Conservation (phyloP, 257 asterid species). For the Eustoma russellianum region DNA sequence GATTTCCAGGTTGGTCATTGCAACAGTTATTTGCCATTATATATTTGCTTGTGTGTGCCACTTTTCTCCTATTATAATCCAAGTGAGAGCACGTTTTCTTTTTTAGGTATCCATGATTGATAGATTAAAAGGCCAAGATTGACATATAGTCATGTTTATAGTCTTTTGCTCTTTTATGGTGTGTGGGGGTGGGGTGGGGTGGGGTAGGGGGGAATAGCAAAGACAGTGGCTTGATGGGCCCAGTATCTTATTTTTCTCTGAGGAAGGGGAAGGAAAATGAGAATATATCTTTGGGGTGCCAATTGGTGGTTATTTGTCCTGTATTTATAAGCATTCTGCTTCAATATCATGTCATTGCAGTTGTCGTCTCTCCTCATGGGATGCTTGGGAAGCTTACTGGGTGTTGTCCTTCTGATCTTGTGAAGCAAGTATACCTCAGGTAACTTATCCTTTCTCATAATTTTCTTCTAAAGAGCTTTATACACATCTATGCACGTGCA, state of each 20-base stretch:
- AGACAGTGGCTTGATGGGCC: too few relatives aligned
- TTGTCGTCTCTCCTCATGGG: conserved; percentile 92
- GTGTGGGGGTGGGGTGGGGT: too few relatives aligned
- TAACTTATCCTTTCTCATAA: conserved; percentile 17
- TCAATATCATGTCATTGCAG: conserved; percentile 33
- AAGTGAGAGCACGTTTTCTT: too few relatives aligned
- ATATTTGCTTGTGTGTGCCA: conserved; percentile 2
- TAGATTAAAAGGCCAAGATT: not conserved
- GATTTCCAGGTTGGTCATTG: conserved; percentile 52
- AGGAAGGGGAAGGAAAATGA: too few relatives aligned
- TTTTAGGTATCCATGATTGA: too few relatives aligned
- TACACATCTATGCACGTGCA: not conserved
- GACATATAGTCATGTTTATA: not conserved
- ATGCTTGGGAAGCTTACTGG: conserved; percentile 96
- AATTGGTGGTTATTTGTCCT: not conserved
- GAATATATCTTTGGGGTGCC: too few relatives aligned
- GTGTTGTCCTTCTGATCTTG: conserved; percentile 88
- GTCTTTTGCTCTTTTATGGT: too few relatives aligned
- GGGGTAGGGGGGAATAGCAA: too few relatives aligned
- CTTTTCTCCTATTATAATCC: too few relatives aligned
- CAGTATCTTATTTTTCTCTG: too few relatives aligned
- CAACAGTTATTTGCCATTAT: not conserved
- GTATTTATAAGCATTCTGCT: conserved; percentile 7
- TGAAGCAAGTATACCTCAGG: conserved; percentile 95
- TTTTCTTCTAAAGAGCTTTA: conserved; percentile 1